phyloP scores from a whole-genome alignment of 306 rosid species.

The Acmispon strigosus region DNA sequence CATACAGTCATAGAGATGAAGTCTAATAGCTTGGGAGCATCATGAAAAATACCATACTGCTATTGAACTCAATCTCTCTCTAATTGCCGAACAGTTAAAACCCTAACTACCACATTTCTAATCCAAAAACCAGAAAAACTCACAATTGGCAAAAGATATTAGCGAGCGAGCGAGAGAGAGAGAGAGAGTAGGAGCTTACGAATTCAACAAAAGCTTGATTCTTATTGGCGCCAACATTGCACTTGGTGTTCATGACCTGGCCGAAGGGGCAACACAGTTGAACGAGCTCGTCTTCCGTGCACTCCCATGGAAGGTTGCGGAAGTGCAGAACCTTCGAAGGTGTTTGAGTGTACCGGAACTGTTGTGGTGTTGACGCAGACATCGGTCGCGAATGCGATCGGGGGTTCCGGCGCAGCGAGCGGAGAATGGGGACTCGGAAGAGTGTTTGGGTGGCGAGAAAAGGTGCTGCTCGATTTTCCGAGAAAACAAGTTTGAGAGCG shows the following conservation, averaged over 20 bases:
- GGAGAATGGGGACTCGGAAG: background rate
- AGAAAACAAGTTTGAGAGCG: background rate
- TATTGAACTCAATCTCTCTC: background rate
- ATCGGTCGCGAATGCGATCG: background rate
- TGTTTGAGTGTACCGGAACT: conserved; percentile 75
- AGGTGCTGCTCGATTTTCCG: background rate
- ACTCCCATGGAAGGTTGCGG: conserved; percentile 86
- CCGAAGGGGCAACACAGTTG: conserved; percentile 77
- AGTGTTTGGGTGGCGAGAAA: conserved; percentile 31
- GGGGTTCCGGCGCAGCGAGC: background rate
- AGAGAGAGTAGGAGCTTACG: conserved; percentile 27
- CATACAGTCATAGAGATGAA: too few species aligned
- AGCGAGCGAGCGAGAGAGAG: background rate
- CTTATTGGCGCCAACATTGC: conserved; percentile 85
- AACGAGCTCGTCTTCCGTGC: conserved; percentile 65
- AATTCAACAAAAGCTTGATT: conserved; percentile 88
- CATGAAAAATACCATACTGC: too few species aligned
- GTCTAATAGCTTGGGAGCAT: too few species aligned
- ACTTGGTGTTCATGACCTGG: conserved; percentile 71
- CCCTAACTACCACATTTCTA: background rate
- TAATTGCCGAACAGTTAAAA: background rate
- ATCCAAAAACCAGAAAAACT: background rate
- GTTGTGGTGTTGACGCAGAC: conserved; percentile 60
- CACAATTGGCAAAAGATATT: background rate
- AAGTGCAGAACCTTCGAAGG: conserved; percentile 84